Evolutionary conservation across 352 stramenopile genomes (phyloP).

Genomic region (Phytophthora citrophthora): DNA sequence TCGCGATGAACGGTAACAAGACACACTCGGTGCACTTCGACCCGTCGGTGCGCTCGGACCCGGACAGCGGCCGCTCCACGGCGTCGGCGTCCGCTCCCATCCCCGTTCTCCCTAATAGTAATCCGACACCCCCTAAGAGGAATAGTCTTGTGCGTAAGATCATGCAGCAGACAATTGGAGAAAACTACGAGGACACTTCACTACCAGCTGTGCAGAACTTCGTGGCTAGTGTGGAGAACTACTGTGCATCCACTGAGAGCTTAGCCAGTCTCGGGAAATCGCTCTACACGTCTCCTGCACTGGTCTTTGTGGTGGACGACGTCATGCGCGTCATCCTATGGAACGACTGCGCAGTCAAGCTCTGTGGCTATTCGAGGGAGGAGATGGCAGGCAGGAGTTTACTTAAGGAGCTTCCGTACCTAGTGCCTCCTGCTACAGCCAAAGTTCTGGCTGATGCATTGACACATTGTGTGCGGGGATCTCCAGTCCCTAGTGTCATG

Average conservation of each 20-base stretch:
- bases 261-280: constrained; percentile 84
- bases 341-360: constrained; percentile 82
- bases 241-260: constrained; percentile 79
- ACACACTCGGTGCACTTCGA: constrained; percentile 77
- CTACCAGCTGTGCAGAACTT: constrained; percentile 77
- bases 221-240: constrained; percentile 73
- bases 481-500: constrained; percentile 57
- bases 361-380: constrained; percentile 78
- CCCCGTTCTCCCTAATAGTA: background rate
- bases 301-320: constrained; percentile 88
- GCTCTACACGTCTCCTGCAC: constrained; percentile 73
- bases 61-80: constrained; percentile 54
- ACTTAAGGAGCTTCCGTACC: constrained; percentile 70
- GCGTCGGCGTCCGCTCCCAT: constrained; percentile 9
- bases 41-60: constrained; percentile 55
- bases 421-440: constrained; percentile 66
- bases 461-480: constrained; percentile 60
- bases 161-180: constrained; percentile 79
- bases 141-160: constrained; percentile 76
- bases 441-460: constrained; percentile 66
- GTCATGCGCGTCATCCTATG: constrained; percentile 87
- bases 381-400: constrained; percentile 82
- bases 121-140: constrained; percentile 18
- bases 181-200: constrained; percentile 73
- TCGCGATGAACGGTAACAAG: constrained; percentile 61